Percentiles rank a stretch among this genome's conserved stretches.
These are phyloP conservation scores for Metschnikowia sp. DNA, from an alignment of 805 yeast species.

Conservation along the genomic window DNA sequence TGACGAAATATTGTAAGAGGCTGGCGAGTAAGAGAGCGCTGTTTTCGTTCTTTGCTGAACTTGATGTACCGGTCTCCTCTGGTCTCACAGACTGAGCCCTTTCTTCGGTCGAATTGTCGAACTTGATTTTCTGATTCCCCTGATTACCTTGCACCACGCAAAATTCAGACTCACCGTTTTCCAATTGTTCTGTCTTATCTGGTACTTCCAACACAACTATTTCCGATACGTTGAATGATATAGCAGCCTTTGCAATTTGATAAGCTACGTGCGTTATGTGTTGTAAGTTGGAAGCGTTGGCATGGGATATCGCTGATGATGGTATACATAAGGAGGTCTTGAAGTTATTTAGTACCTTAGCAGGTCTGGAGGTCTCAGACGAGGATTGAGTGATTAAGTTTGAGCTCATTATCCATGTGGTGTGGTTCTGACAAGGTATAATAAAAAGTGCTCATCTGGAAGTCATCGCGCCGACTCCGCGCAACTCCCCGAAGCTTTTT, in stretches of 20 bases:
- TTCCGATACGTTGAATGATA: constrained; percentile 68
- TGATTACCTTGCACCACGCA: constrained; percentile 19
- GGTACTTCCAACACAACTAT: constrained; percentile 64
- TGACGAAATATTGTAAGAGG: constrained; percentile 73
- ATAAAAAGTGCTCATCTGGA: not conserved
- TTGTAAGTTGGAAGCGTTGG: constrained; percentile 61
- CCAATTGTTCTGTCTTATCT: constrained; percentile 16
- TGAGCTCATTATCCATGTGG: no score
- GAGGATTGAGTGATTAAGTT: no score
- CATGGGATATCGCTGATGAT: constrained; percentile 51
- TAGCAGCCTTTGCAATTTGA: constrained; percentile 75
- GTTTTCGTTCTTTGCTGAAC: constrained; percentile 18
- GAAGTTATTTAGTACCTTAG: no score
- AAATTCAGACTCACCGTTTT: constrained; percentile 19
- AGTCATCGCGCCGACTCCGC: constrained; percentile 2
- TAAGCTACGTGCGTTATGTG: constrained; percentile 73
- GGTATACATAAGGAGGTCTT: constrained; percentile 63
- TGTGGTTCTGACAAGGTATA: not conserved
- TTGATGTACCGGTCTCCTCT: constrained; percentile 12
- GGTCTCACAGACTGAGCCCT: constrained; percentile 14
- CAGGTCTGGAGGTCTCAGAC: no score
- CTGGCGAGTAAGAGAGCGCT: constrained; percentile 58
- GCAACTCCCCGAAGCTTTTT: not conserved
- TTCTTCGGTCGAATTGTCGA: constrained; percentile 30
- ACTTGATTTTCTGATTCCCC: constrained; percentile 30